A percentile compares a stretch with the other conserved stretches of the same genome.
Conservation (phyloP, 2,329 filamentous ascomycete species). For the Claviceps paspali region DNA sequence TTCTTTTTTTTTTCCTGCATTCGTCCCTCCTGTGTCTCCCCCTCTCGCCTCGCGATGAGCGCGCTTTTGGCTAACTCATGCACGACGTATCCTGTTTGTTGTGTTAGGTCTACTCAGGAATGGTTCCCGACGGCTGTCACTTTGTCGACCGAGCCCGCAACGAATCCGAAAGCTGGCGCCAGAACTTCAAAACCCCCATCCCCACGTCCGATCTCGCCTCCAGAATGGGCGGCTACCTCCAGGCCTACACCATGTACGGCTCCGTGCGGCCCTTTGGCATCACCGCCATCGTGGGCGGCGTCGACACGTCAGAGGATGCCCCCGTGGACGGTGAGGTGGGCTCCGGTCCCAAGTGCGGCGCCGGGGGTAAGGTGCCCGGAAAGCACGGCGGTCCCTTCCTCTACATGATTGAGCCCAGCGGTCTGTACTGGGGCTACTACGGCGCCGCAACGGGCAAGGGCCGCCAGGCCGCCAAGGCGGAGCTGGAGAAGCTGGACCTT, state of each 20-base stretch:
- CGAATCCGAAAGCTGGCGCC: conserved; percentile 82
- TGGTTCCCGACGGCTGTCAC: conserved; percentile 88
- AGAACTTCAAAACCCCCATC: conserved; percentile 89
- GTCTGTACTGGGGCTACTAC: conserved; percentile 97
- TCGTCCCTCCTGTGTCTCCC: neutral
- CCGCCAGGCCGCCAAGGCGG: conserved; percentile 89
- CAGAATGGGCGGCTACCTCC: conserved; percentile 89
- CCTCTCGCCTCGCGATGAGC: no score
- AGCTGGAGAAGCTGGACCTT: conserved; percentile 94
- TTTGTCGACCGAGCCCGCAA: conserved; percentile 90
- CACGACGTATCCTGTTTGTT: neutral
- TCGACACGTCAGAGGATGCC: conserved; percentile 75
- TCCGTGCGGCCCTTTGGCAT: conserved; percentile 94
- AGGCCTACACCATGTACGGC: conserved; percentile 94
- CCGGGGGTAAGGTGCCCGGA: conserved; percentile 64
- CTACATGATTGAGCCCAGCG: conserved; percentile 98
- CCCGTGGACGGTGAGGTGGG: conserved; percentile 87
- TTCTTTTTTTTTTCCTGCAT: neutral
- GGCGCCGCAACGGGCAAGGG: conserved; percentile 95
- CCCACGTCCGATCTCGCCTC: conserved; percentile 74
- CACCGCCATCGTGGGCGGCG: conserved; percentile 84
- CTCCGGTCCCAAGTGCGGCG: conserved; percentile 58
- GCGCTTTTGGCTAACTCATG: neutral
- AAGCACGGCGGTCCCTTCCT: conserved; percentile 79
- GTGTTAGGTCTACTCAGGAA: conserved; percentile 88